Percentiles rank a stretch among this genome's conserved stretches.
Evolutionary conservation across 805 yeast species (phyloP).

Genomic region (Saccharomyces paradoxus): DNA sequence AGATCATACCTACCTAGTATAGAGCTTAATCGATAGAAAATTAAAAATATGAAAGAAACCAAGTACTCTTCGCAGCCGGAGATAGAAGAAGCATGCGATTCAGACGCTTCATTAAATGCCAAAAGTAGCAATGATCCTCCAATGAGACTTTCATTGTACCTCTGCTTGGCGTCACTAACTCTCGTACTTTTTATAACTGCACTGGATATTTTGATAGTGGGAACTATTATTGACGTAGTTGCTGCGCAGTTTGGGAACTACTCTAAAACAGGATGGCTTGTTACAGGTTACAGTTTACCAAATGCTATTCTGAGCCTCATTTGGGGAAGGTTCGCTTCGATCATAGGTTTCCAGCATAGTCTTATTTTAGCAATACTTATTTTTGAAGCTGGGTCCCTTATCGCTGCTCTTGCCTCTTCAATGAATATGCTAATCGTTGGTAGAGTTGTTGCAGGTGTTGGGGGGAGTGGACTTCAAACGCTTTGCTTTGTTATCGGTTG

Average conservation of each 20-base stretch:
- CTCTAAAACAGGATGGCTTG: slow-evolving; percentile 50
- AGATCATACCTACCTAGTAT: no score
- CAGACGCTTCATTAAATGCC: not conserved
- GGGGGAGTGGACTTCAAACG: slow-evolving; percentile 61
- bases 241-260: slow-evolving; percentile 43
- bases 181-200: slow-evolving; percentile 34
- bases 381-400: slow-evolving; percentile 55
- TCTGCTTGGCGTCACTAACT: slow-evolving; percentile 9
- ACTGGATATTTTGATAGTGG: slow-evolving; percentile 52
- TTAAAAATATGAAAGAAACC: no score
- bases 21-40: no score
- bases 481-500: slow-evolving; percentile 46
- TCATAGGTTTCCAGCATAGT: slow-evolving; percentile 48
- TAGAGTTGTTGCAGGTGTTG: slow-evolving; percentile 61
- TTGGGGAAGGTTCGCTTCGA: slow-evolving; percentile 52
- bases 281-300: slow-evolving; percentile 47
- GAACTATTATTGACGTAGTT: slow-evolving; percentile 43
- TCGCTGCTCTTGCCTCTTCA: slow-evolving; percentile 45
- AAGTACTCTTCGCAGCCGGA: not conserved
- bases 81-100: not conserved
- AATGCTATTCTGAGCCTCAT: slow-evolving; percentile 45
- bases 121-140: not conserved
- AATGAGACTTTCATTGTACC: not conserved
- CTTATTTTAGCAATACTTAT: slow-evolving; percentile 41
- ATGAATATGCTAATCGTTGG: slow-evolving; percentile 64